Base-by-base conservation (phyloP, 371 early-diverging fungal species). In the Syncephalastrum sp. region DNA sequence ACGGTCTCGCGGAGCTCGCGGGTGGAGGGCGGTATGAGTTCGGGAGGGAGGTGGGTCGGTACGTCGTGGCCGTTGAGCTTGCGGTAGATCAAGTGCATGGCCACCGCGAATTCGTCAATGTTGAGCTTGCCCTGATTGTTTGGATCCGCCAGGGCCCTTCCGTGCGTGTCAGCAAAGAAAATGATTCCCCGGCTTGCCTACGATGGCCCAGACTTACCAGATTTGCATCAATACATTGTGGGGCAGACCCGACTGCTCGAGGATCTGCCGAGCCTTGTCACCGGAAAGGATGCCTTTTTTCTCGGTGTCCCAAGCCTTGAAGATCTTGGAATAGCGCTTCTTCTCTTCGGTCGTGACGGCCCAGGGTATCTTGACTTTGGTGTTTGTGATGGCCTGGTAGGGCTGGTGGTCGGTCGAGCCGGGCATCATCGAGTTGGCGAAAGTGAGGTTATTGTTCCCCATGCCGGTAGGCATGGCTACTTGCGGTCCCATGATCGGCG, bases 31-130 rank as follows among this genome's bases (percentile, higher is more conserved):
- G 93, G 93, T 5, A 92, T 76, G 33, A 97, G 78, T 38, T 91
- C 91, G 3, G 81, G 75, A 2, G 97, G 97, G 42, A 97, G 64
- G 6, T 67, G 70, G 12, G 75, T 72, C 10, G 97, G 97, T 10
- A 97, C 74, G 50, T 85, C 88, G 24, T 82, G 78, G 2, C 95
- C 95, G 45, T 83, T 86, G 14, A 92, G 65, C 50, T 91, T 91
- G 14, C 88, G 74, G 65, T 91, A 89, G 44, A 96, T 87, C 23
- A 97, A 71, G 67, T 96, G 91, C 95, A 97, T 94, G 21, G 96
- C 96, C 1, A 95, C 94, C 8, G 93, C 86, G 64, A 96, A 97
- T 70, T 95, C 96, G 69, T 95, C 91, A 17, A 87, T 60, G 64
- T 92, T 93, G 51, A 97, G 85, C 61, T 90, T 89, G 29, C 95